Evolutionary conservation across 2,329 filamentous ascomycete genomes (phyloP).

Genomic region (Beauveria sp.): DNA sequence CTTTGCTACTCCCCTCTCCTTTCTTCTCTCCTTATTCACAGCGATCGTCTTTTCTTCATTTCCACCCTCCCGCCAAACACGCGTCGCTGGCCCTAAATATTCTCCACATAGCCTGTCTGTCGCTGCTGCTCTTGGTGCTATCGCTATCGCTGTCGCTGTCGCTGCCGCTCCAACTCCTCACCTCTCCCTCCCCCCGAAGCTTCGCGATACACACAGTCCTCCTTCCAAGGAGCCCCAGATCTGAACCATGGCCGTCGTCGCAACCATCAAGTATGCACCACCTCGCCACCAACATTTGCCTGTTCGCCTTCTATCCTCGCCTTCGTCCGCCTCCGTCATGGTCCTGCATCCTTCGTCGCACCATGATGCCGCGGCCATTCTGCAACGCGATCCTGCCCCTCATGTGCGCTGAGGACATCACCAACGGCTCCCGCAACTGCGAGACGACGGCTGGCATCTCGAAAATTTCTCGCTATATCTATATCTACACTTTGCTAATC

Average conservation of each 20-base stretch:
- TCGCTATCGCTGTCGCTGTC: background rate
- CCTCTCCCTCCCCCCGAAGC: slow-evolving; percentile 5
- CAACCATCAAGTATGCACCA: slow-evolving; percentile 54
- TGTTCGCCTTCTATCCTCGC: slow-evolving; percentile 7
- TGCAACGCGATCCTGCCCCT: slow-evolving; percentile 9
- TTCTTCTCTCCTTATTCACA: background rate
- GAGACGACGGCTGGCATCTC: background rate
- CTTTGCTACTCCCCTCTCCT: background rate
- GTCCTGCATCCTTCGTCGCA: slow-evolving; percentile 13
- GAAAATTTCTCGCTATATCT: background rate
- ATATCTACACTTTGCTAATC: background rate
- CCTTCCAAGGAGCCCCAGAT: slow-evolving; percentile 30
- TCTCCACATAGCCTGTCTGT: background rate
- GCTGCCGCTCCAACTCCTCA: slow-evolving; percentile 13
- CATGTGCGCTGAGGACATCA: slow-evolving; percentile 1
- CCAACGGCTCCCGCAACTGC: background rate
- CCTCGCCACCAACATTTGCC: slow-evolving; percentile 13
- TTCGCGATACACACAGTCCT: slow-evolving; percentile 16
- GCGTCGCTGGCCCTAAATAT: background rate
- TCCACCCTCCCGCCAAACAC: background rate
- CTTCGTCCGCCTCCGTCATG: background rate
- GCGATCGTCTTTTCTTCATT: background rate
- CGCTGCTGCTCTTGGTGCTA: background rate
- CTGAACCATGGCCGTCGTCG: slow-evolving; percentile 50
- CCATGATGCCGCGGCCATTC: slow-evolving; percentile 6